phyloP scores from a whole-genome alignment of 768 basidiomycete genomes.

The Sistotremastrum suecicum region DNA sequence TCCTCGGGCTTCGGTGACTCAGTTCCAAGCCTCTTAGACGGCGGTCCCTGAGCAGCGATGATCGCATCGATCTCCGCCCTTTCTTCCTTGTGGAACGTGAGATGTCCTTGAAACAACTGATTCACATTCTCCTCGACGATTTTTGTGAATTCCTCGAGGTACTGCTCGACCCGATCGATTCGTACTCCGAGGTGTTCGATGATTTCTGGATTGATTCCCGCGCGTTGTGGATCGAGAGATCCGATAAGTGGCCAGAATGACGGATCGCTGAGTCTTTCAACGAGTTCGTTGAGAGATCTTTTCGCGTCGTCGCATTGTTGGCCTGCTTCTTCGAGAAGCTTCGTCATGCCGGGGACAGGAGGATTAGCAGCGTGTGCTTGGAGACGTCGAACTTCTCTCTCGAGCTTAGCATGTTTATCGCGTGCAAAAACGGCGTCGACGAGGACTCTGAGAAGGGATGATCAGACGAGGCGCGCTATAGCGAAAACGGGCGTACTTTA shows the following conservation, averaged over 20 bases:
- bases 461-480: conserved; percentile 1
- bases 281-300: conserved; percentile 16
- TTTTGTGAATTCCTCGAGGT: too few species aligned
- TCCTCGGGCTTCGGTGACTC: too few species aligned
- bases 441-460: conserved; percentile 17
- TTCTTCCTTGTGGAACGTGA: too few species aligned
- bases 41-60: too few species aligned
- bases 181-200: too few species aligned
- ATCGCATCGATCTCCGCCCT: too few species aligned
- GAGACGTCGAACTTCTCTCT: conserved; percentile 19
- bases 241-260: conserved; percentile 28
- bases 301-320: conserved; percentile 16
- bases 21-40: too few species aligned
- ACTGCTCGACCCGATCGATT: too few species aligned
- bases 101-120: too few species aligned
- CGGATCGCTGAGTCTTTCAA: conserved; percentile 19
- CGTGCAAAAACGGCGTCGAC: conserved; percentile 21
- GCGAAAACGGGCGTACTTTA: conserved; percentile 19
- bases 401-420: conserved; percentile 17
- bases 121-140: too few species aligned
- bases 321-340: too few species aligned
- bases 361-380: conserved; percentile 11
- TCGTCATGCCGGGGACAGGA: conserved; percentile 4
- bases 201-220: too few species aligned
- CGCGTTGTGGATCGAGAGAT: conserved; percentile 4